Percentiles rank a stretch among this genome's conserved stretches.
Conservation (phyloP, 768 basidiomycete genomes). For the Coprinellus micaceus region DNA sequence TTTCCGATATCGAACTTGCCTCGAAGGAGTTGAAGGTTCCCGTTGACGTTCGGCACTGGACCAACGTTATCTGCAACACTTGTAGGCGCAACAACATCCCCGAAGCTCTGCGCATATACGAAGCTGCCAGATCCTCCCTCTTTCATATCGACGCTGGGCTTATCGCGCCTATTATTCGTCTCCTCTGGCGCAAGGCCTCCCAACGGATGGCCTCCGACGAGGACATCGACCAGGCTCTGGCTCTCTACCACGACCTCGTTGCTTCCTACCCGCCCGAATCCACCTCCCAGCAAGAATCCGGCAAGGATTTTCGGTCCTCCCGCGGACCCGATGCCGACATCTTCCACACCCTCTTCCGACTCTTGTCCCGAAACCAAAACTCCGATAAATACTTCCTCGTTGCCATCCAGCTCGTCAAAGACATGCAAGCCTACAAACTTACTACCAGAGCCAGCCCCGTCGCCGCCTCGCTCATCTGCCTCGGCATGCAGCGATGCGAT, state of each 20-base stretch:
- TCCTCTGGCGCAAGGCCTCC: slow-evolving; percentile 40
- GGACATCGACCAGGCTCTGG: slow-evolving; percentile 50
- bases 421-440: slow-evolving; percentile 58
- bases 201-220: slow-evolving; percentile 35
- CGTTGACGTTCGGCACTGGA: slow-evolving; percentile 48
- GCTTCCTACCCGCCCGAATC: slow-evolving; percentile 22
- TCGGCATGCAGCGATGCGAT: slow-evolving; percentile 62
- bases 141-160: slow-evolving; percentile 47
- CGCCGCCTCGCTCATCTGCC: slow-evolving; percentile 51
- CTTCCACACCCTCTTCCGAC: slow-evolving; percentile 52
- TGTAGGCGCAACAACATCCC: slow-evolving; percentile 33
- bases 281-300: slow-evolving; percentile 13
- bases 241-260: slow-evolving; percentile 48
- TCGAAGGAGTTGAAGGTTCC: slow-evolving; percentile 38
- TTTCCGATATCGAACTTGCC: slow-evolving; percentile 40
- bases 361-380: slow-evolving; percentile 45
- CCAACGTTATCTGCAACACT: slow-evolving; percentile 50
- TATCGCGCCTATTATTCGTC: slow-evolving; percentile 51
- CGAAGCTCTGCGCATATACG: slow-evolving; percentile 49
- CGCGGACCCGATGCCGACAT: slow-evolving; percentile 48
- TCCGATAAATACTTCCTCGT: slow-evolving; percentile 27
- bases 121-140: slow-evolving; percentile 38
- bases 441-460: slow-evolving; percentile 40
- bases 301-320: slow-evolving; percentile 23
- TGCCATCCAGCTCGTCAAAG: slow-evolving; percentile 52